Percentiles rank a stretch among this genome's conserved stretches.
Evolutionary conservation across 805 yeast genomes (phyloP).

Genomic region (Ogataea minuta): DNA sequence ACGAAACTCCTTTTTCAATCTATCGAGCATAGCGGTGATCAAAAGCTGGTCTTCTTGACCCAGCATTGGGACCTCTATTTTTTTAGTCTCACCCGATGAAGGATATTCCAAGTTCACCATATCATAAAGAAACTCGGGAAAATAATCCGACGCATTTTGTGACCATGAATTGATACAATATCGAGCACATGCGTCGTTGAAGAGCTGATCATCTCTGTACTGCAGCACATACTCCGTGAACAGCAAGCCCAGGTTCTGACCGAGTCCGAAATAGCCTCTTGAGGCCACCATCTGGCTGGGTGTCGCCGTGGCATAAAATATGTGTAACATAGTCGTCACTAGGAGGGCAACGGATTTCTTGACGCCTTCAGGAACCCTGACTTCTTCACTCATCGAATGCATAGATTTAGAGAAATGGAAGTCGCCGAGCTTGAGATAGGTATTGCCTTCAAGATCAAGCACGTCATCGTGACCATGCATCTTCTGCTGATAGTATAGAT

Average conservation of each 20-base stretch:
- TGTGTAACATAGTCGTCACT: conserved; percentile 21
- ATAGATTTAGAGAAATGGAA: conserved; percentile 25
- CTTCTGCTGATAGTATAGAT: conserved; percentile 23
- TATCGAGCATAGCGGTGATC: conserved; percentile 14
- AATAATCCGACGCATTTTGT: conserved; percentile 15
- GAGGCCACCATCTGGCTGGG: conserved; percentile 21
- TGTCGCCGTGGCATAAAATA: conserved; percentile 21
- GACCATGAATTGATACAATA: conserved; percentile 24
- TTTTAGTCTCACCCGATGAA: conserved; percentile 4
- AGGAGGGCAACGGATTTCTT: conserved; percentile 20
- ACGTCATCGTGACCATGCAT: conserved; percentile 23
- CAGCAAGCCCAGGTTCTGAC: conserved; percentile 19
- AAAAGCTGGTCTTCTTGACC: conserved; percentile 9
- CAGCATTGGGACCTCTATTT: conserved; percentile 9
- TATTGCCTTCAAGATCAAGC: conserved; percentile 14
- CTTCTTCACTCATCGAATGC: conserved; percentile 19
- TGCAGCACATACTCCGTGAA: conserved; percentile 18
- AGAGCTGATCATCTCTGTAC: conserved; percentile 10
- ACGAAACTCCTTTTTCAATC: conserved; percentile 24
- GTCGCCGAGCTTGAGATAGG: conserved; percentile 23
- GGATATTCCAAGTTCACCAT: conserved; percentile 18
- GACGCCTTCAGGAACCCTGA: conserved; percentile 16
- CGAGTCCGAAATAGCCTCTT: conserved; percentile 21
- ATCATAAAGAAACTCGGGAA: conserved; percentile 26
- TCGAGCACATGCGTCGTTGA: conserved; percentile 24